A percentile compares a stretch with the other conserved stretches of the same genome.
phyloP scores from a whole-genome alignment of 2,329 filamentous ascomycete species.

The Ophiocordyceps unilateralis region DNA sequence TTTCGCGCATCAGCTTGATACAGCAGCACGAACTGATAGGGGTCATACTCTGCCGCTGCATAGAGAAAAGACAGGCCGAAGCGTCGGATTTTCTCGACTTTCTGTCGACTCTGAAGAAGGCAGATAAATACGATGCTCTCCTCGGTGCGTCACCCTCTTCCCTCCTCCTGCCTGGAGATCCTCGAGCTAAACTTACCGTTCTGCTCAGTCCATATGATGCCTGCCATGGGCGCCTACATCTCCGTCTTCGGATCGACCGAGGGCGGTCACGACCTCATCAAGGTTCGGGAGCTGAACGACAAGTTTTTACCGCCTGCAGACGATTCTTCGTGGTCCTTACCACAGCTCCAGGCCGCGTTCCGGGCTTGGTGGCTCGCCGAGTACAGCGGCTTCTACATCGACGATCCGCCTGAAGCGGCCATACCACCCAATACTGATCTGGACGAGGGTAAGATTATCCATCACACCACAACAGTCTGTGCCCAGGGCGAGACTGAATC shows the following conservation, averaged over 20 bases:
- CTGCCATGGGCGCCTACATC: slow-evolving; percentile 60
- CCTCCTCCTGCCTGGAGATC: slow-evolving; percentile 3
- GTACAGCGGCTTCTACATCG: slow-evolving; percentile 78
- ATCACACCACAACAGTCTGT: neutral
- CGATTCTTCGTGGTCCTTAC: slow-evolving; percentile 51
- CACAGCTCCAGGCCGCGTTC: slow-evolving; percentile 63
- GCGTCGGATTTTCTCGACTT: slow-evolving; percentile 59
- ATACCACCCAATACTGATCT: slow-evolving; percentile 44
- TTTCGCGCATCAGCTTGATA: slow-evolving; percentile 62
- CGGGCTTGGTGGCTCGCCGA: slow-evolving; percentile 81
- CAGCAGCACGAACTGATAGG: slow-evolving; percentile 82
- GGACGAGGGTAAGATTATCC: slow-evolving; percentile 34
- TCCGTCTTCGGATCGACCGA: slow-evolving; percentile 65
- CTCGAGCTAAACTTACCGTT: neutral
- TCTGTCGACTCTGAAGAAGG: slow-evolving; percentile 46
- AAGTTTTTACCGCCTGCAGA: slow-evolving; percentile 50
- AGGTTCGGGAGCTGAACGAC: slow-evolving; percentile 54
- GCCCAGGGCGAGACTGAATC: slow-evolving; percentile 5
- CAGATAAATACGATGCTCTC: slow-evolving; percentile 60
- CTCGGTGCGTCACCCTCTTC: slow-evolving; percentile 22
- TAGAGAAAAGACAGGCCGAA: slow-evolving; percentile 57
- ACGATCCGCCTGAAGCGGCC: slow-evolving; percentile 44
- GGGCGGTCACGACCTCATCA: slow-evolving; percentile 45
- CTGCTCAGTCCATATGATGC: slow-evolving; percentile 56
- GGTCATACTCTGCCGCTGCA: slow-evolving; percentile 60